phyloP scores from a whole-genome alignment of 345 rosid species.

The Populus davidiana region DNA sequence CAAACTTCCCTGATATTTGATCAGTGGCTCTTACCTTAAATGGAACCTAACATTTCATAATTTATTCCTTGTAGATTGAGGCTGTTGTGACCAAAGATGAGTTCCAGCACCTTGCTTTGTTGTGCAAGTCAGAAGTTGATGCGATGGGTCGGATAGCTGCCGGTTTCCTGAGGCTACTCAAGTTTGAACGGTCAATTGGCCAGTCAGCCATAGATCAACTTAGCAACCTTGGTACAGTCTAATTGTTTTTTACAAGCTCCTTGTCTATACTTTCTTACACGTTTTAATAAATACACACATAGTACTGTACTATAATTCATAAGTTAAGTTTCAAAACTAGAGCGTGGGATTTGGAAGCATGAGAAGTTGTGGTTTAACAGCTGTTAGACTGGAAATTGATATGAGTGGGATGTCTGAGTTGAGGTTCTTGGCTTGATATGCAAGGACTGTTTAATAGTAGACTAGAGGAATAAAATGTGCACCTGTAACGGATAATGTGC shows the following conservation, averaged over 20 bases:
- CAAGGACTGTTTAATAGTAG: neutral
- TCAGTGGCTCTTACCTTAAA: conserved; percentile 1
- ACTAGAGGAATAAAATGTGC: too few relatives aligned
- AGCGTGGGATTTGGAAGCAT: too few relatives aligned
- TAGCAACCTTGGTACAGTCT: conserved; percentile 77
- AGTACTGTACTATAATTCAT: too few relatives aligned
- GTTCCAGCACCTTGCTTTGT: conserved; percentile 67
- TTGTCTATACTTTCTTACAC: neutral
- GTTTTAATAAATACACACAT: too few relatives aligned
- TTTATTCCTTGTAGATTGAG: conserved; percentile 56
- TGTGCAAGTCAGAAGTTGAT: conserved; percentile 87
- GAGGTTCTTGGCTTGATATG: neutral
- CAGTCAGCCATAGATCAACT: conserved; percentile 76
- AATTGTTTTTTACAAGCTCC: neutral
- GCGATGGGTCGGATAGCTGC: conserved; percentile 93
- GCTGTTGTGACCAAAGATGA: conserved; percentile 84
- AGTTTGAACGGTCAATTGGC: conserved; percentile 79
- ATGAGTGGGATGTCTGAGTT: neutral
- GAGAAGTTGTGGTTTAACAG: neutral
- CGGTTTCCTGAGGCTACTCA: conserved; percentile 75
- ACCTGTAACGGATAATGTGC: too few relatives aligned
- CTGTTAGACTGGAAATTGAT: neutral
- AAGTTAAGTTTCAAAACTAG: too few relatives aligned
- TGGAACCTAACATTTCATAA: conserved; percentile 3
- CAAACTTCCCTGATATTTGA: conserved; percentile 16